Conservation (phyloP, 2,329 filamentous ascomycete genomes). For the Penicillium sp. region DNA sequence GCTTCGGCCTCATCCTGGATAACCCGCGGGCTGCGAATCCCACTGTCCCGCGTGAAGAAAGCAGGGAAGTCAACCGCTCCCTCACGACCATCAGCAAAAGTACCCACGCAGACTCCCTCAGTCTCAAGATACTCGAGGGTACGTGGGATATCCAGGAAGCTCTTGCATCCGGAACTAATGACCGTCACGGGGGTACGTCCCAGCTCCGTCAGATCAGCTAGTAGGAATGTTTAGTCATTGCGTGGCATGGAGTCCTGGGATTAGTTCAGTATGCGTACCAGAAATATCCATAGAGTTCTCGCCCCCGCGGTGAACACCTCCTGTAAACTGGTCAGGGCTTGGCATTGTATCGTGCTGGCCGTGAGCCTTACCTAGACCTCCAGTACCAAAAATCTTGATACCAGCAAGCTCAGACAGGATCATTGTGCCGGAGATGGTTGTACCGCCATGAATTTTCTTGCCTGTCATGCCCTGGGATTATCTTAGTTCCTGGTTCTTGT, state of each 20-base stretch:
- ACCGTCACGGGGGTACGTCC: constrained; percentile 87
- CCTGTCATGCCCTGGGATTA: constrained; percentile 61
- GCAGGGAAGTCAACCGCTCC: constrained; percentile 82
- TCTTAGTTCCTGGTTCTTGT: constrained; percentile 6
- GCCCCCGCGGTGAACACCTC: constrained; percentile 88
- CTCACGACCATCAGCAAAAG: constrained; percentile 79
- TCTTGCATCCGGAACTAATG: constrained; percentile 88
- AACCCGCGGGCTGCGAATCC: constrained; percentile 73
- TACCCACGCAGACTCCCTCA: constrained; percentile 75
- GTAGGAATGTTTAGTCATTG: constrained; percentile 1
- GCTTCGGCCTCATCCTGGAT: constrained; percentile 78
- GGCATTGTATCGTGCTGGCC: no score
- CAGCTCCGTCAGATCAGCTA: constrained; percentile 88
- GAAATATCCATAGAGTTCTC: constrained; percentile 90
- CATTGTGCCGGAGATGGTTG: constrained; percentile 93
- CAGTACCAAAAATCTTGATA: constrained; percentile 91
- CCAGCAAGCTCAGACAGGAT: constrained; percentile 81
- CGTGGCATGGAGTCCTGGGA: neutral
- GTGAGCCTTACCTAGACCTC: constrained; percentile 66
- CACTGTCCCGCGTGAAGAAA: constrained; percentile 90
- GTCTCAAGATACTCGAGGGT: constrained; percentile 81
- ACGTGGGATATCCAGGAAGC: constrained; percentile 87
- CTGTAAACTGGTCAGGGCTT: constrained; percentile 29
- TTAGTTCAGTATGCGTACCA: constrained; percentile 29
- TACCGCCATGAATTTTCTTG: constrained; percentile 77